Evolutionary conservation across 202 grass and related monocot species (phyloP).

Genomic region (Eragrostis tef): DNA sequence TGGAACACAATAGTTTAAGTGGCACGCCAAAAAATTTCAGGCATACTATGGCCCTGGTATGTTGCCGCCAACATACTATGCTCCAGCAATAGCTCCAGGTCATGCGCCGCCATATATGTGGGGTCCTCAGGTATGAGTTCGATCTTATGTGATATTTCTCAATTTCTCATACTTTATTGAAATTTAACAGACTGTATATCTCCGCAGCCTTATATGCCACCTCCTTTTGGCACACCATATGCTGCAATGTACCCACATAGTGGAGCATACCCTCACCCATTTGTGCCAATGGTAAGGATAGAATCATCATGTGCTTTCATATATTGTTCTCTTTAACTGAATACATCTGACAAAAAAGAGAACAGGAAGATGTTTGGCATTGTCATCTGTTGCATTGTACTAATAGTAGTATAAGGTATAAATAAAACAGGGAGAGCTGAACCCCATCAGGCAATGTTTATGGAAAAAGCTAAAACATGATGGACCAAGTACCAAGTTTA

Average conservation of each 20-base stretch:
- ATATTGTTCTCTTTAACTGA: slow-evolving; percentile 23
- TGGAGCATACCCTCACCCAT: slow-evolving; percentile 68
- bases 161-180: slow-evolving; percentile 27
- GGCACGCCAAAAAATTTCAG: slow-evolving; percentile 41
- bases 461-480: neutral
- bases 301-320: slow-evolving; percentile 4
- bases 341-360: neutral
- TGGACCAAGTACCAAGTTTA: neutral
- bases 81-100: slow-evolving; percentile 66
- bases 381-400: neutral
- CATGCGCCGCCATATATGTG: slow-evolving; percentile 84
- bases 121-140: slow-evolving; percentile 80
- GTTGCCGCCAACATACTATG: slow-evolving; percentile 74
- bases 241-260: slow-evolving; percentile 71
- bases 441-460: neutral
- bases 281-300: slow-evolving; percentile 67
- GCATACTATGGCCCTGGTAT: slow-evolving; percentile 87
- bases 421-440: neutral
- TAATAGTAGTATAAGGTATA: neutral
- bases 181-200: slow-evolving; percentile 29
- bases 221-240: slow-evolving; percentile 71
- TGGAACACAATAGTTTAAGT: slow-evolving; percentile 8
- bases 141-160: slow-evolving; percentile 27
- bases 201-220: slow-evolving; percentile 62
- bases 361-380: neutral